A percentile compares a stretch with the other conserved stretches of the same genome.
These are phyloP conservation scores for Bryoglossum gracile DNA, from an alignment of 495 filamentous ascomycete species.

Conservation along the genomic window DNA sequence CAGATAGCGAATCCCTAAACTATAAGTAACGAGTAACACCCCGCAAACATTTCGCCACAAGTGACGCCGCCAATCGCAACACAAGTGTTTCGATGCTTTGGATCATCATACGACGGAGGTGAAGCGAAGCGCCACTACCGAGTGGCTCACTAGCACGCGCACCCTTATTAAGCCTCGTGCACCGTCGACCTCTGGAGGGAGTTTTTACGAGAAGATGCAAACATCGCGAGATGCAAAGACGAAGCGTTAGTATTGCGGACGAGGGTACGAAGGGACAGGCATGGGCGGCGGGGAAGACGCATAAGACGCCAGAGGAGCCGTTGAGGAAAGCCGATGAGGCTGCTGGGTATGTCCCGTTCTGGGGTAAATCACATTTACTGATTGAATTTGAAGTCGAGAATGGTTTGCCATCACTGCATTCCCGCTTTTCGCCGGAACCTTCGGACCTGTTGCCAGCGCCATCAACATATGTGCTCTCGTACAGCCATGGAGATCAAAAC, in stretches of 20 bases:
- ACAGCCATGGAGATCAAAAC: slow-evolving; percentile 56
- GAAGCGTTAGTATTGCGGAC: not conserved
- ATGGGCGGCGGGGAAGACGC: slow-evolving; percentile 1
- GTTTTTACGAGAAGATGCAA: too few species aligned
- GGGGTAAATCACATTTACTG: not conserved
- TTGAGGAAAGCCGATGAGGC: slow-evolving; percentile 1
- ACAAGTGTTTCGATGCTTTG: too few species aligned
- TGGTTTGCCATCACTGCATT: slow-evolving; percentile 46
- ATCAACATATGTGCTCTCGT: slow-evolving; percentile 73
- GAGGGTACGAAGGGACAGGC: not conserved
- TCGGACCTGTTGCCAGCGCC: slow-evolving; percentile 70
- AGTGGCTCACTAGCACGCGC: too few species aligned
- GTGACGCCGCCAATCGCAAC: too few species aligned
- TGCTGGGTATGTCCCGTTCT: not conserved
- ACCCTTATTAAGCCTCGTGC: too few species aligned
- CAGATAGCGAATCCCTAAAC: too few species aligned
- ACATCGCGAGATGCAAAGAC: too few species aligned
- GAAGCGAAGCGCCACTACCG: too few species aligned
- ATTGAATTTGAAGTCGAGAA: not conserved
- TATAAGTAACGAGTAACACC: too few species aligned
- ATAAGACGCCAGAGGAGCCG: not conserved
- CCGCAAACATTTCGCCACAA: too few species aligned
- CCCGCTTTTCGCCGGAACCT: slow-evolving; percentile 72
- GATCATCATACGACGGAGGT: too few species aligned
- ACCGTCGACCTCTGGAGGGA: too few species aligned